Evolutionary conservation across 1,284 basidiomycete species (phyloP).

Genomic region (Cutaneotrichosporon sp.): DNA sequence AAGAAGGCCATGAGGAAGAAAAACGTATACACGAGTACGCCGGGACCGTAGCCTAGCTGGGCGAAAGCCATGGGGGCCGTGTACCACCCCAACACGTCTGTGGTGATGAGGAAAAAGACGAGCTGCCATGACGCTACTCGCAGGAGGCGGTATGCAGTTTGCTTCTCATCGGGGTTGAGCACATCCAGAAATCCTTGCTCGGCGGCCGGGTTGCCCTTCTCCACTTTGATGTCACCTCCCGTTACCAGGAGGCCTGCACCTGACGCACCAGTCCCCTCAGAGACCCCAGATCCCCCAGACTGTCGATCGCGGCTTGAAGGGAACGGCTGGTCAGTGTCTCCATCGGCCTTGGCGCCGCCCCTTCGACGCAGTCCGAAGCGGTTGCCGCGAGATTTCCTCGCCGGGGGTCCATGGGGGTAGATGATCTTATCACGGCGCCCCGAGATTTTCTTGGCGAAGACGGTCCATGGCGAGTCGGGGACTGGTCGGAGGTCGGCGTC

Average conservation of each 20-base stretch:
- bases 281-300: too few species aligned
- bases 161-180: not conserved
- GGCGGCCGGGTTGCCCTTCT: not conserved
- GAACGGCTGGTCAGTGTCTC: too few species aligned
- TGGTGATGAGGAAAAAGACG: constrained; percentile 20
- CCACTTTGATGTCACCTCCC: not conserved
- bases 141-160: constrained; percentile 13
- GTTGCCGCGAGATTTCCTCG: too few species aligned
- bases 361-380: too few species aligned
- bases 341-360: not conserved
- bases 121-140: constrained; percentile 18
- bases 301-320: too few species aligned
- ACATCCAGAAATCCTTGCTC: not conserved
- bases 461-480: constrained; percentile 17
- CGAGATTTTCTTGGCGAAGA: constrained; percentile 6
- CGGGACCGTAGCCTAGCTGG: constrained; percentile 26
- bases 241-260: too few species aligned
- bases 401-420: not conserved
- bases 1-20: constrained; percentile 17
- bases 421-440: constrained; percentile 8
- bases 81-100: constrained; percentile 40
- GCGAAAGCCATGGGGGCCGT: constrained; percentile 38
- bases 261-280: too few species aligned
- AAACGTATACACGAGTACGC: constrained; percentile 22
- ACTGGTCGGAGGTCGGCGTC: constrained; percentile 14